Conservation (phyloP, 768 basidiomycete genomes). For the Paxillus ammoniavirescens region DNA sequence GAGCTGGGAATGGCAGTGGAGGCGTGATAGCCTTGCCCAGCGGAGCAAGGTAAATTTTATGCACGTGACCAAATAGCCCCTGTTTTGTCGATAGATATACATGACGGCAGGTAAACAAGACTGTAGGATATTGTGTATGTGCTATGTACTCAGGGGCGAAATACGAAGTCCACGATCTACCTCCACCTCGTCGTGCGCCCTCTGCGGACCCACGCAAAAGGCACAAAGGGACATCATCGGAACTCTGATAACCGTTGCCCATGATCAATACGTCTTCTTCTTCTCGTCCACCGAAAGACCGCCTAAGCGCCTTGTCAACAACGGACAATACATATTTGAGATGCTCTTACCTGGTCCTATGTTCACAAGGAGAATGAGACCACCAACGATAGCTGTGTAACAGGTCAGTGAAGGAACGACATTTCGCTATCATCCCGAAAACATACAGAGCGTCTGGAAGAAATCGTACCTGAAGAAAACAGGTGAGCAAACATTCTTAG, state of each 20-base stretch:
- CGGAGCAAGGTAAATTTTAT: too few species aligned
- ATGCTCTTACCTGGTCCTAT: conserved; percentile 81
- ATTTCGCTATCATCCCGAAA: not conserved
- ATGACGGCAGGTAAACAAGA: conserved; percentile 11
- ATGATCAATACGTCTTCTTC: conserved; percentile 82
- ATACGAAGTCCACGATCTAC: conserved; percentile 8
- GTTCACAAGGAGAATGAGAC: conserved; percentile 95
- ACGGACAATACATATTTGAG: not conserved
- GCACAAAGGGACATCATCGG: not conserved
- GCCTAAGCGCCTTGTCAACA: conserved; percentile 42
- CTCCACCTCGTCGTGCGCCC: not conserved
- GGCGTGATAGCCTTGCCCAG: too few species aligned
- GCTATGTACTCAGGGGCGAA: conserved; percentile 20
- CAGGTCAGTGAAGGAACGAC: conserved; percentile 8
- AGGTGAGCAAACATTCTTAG: conserved; percentile 19
- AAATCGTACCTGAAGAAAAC: conserved; percentile 80
- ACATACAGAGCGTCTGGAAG: conserved; percentile 88
- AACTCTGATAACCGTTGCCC: not conserved
- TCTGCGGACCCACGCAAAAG: not conserved
- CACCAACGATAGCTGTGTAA: conserved; percentile 83
- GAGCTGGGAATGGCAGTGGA: too few species aligned
- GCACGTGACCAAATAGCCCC: conserved; percentile 19
- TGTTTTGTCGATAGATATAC: not conserved
- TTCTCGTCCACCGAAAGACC: conserved; percentile 98
- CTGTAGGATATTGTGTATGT: conserved; percentile 19